These are phyloP conservation scores for Boletus coccyginus DNA, from an alignment of 768 basidiomycete genomes.

Conservation along the genomic window DNA sequence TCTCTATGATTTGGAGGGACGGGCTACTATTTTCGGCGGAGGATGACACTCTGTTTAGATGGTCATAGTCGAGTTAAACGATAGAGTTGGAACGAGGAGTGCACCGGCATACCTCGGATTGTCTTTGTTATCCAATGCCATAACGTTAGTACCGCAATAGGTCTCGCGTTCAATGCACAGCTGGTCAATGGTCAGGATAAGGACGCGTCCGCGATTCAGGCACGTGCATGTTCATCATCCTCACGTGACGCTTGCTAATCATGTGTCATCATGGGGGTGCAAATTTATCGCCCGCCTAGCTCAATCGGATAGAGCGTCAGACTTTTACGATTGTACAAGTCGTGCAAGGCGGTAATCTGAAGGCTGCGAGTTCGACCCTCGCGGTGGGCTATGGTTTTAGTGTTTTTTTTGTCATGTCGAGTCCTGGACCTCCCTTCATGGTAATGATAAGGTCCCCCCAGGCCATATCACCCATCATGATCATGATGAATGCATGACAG, in stretches of 20 bases:
- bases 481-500: too few species aligned
- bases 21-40: neutral
- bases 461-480: too few species aligned
- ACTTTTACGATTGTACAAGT: slow-evolving; percentile 45
- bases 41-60: neutral
- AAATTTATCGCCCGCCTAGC: slow-evolving; percentile 50
- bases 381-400: slow-evolving; percentile 70
- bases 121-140: slow-evolving; percentile 51
- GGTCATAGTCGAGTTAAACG: neutral
- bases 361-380: slow-evolving; percentile 86
- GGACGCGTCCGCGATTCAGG: slow-evolving; percentile 2
- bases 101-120: slow-evolving; percentile 28
- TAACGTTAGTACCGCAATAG: neutral
- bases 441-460: too few species aligned
- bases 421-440: too few species aligned
- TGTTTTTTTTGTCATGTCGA: too few species aligned
- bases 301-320: slow-evolving; percentile 70
- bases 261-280: slow-evolving; percentile 21
- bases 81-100: neutral
- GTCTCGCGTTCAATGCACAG: too few species aligned
- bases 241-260: slow-evolving; percentile 27
- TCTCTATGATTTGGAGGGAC: slow-evolving; percentile 46
- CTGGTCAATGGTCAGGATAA: too few species aligned
- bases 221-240: slow-evolving; percentile 17
- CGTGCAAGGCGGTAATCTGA: slow-evolving; percentile 54